Evolutionary conservation across 2,329 filamentous ascomycete species (phyloP), one percentile per base, ranked within the genome.

Genomic region (Laburnicola sp.): DNA sequence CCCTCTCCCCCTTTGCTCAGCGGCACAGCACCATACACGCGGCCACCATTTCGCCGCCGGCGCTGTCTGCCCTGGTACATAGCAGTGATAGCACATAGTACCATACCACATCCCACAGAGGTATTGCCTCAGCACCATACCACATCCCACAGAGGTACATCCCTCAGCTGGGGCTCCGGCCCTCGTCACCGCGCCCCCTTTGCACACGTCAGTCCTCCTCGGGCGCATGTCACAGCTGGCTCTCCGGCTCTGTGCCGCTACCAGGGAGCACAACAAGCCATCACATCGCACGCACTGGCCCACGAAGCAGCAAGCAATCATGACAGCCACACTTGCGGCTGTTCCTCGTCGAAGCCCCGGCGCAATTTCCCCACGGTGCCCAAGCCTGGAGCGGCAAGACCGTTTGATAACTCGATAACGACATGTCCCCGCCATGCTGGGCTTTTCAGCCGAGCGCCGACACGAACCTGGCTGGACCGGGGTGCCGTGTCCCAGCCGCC

Each of bases 371-470:
- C 64, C 65, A 70, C 66, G 62, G 62, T 55, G 46, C 60, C 66
- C 66, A 65, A 49, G 51, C 68, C 54, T 32, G 47, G 67, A 59
- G 32, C 52, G 63, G 69, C 54, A 70, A 63, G 54, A 60, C 65
- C 63, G 65, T 69, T 65, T 46, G 53, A 56, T 50, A 59, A 38
- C 45, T 69, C 60, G 65, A 70, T 62, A 64, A 63, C 58, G 59
- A 68, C 60, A 69, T 70, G 65, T 71, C 65, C 63, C 69, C 68
- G 62, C 54, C 54, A 32, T n/a, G n/a, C n/a, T n/a, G n/a, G 56
- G 53, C 62, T 58, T 61, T 64, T 64, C 65, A 68, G 64, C 66
- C 67, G 65, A 69, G 66, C 66, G 62, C 65, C 66, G 66, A 37
- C 43, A 68, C 49, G 37, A 57, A 64, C 59, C 68, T 16, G 16